phyloP scores from a whole-genome alignment of 768 basidiomycete genomes.

The Lactarius evosmus region DNA sequence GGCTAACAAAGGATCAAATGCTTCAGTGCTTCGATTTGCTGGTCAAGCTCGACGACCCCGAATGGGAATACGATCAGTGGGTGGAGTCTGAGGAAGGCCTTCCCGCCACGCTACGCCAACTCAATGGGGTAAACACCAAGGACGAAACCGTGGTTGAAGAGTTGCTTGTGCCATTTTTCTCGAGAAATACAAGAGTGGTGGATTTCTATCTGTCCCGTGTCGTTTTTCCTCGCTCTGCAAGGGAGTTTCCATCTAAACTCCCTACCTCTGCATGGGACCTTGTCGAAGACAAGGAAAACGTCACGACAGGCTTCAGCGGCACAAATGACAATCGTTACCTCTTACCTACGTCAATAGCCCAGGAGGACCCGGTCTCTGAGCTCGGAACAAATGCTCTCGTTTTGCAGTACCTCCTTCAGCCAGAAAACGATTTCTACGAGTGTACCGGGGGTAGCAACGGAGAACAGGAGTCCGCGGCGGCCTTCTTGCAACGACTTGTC shows the following conservation, averaged over 20 bases:
- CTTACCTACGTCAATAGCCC: slow-evolving; percentile 38
- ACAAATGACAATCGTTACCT: slow-evolving; percentile 48
- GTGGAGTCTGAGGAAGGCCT: slow-evolving; percentile 29
- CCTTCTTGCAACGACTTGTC: slow-evolving; percentile 36
- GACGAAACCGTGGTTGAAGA: slow-evolving; percentile 36
- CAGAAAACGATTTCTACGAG: slow-evolving; percentile 42
- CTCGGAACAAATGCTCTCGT: slow-evolving; percentile 49
- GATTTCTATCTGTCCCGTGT: slow-evolving; percentile 47
- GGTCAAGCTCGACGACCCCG: slow-evolving; percentile 41
- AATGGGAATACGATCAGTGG: slow-evolving; percentile 43
- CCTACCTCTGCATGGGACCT: slow-evolving; percentile 53
- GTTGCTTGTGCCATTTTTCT: slow-evolving; percentile 38
- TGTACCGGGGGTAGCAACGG: slow-evolving; percentile 24
- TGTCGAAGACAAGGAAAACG: slow-evolving; percentile 37
- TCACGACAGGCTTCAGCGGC: slow-evolving; percentile 53
- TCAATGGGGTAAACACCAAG: slow-evolving; percentile 44
- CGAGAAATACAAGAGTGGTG: slow-evolving; percentile 38
- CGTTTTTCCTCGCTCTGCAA: slow-evolving; percentile 51
- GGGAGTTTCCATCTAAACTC: slow-evolving; percentile 47
- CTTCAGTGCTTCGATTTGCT: slow-evolving; percentile 39
- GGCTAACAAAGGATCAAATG: slow-evolving; percentile 42
- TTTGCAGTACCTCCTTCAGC: slow-evolving; percentile 38
- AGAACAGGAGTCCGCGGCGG: slow-evolving; percentile 26
- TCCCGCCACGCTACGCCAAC: slow-evolving; percentile 34
- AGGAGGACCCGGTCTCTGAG: slow-evolving; percentile 40